Evolutionary conservation across 768 basidiomycete species (phyloP), one percentile per base, ranked within the genome.

Genomic region (Mycena latifolia): DNA sequence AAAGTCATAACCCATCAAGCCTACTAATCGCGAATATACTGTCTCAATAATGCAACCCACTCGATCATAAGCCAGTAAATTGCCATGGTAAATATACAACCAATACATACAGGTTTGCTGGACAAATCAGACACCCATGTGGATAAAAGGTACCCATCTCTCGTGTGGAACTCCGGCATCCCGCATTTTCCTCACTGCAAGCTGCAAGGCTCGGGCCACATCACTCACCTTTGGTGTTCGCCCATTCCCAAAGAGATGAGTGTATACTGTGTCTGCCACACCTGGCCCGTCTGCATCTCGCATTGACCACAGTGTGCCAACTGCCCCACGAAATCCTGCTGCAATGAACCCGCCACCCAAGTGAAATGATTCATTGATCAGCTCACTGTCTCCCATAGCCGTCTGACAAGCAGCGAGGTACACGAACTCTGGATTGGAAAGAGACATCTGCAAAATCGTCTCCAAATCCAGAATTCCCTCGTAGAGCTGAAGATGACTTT

Each of bases 391-490:
- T 0, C 80, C 77, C n/a, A 66, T 73, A 1, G 77, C 76, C 5
- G 79, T 83, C 50, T 82, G 73, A 57, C 83, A 84, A 0, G 82
- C 81, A 1, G 82, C 81, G 5, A 84, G 71, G 66, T 80, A 77
- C 0, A 81, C 81, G 48, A 82, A 70, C 28, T 73, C 70, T 12
- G 72, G 63, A 27, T 63, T 47, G 12, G 47, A 51, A 22, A 73
- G 54, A 35, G 62, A 61, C 43, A 69, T 22, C 10, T 55, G 53
- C 25, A 74, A 66, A 28, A 76, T 66, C 8, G 56, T 54, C 63
- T 69, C 18, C 24, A 74, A n/a, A 59, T 65, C 65, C 14, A 75
- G 67, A 25, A 28, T 35, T 3, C 71, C 67, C 29, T 71, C 71
- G 31, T 71, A 55, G 12, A 77, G 65, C 39, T 69, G 48, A 18